Evolutionary conservation across 106 monocot species (phyloP), one percentile per base, ranked within the genome.

Genomic region (Agapanthus africanus): DNA sequence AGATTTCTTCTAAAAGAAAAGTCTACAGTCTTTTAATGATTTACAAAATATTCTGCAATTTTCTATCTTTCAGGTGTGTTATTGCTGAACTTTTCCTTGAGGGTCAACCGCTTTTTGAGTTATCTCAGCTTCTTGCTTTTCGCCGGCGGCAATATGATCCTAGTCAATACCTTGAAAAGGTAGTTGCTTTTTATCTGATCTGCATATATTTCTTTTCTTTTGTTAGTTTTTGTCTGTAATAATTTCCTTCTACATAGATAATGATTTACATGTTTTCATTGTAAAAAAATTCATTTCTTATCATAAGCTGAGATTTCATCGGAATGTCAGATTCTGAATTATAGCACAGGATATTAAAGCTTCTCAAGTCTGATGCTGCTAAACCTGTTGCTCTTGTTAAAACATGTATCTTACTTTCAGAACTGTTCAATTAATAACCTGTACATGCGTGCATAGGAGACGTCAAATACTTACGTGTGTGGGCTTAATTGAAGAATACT

Each of bases 111-210:
- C 77, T 97, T 25, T 97, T 97, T 87, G 97, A 97, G 77, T 76
- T 92, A 61, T 91, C 97, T 46, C 97, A 97, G 77, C 78, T 97
- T 19, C 97, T 97, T 80, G 79, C 97, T 69, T 97, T 92, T 77
- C 88, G 97, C 19, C 81, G 97, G 73, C 89, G 97, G 23, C 91
- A 97, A 73, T 89, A 91, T 76, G 97, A 97, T 82, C 92, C 97
- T 63, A 80, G 76, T 63, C 78, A 79, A 50, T 54, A 44, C 66
- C 82, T 97, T 54, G 92, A 97, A 80, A 97, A 97, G 97, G 97
- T 95, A 28, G 6, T 60, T 50, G 11, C 54, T 69, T 37, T 21
- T 42, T 27, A 42, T 42, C 39, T 25, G 4, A 25, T 57, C 54
- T 61, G 21, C 30, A 44, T 71, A 39, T 42, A 11, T 36, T 37